These are phyloP conservation scores for Pyrenophora graminea DNA, from an alignment of 2,329 filamentous ascomycete genomes.

Conservation along the genomic window DNA sequence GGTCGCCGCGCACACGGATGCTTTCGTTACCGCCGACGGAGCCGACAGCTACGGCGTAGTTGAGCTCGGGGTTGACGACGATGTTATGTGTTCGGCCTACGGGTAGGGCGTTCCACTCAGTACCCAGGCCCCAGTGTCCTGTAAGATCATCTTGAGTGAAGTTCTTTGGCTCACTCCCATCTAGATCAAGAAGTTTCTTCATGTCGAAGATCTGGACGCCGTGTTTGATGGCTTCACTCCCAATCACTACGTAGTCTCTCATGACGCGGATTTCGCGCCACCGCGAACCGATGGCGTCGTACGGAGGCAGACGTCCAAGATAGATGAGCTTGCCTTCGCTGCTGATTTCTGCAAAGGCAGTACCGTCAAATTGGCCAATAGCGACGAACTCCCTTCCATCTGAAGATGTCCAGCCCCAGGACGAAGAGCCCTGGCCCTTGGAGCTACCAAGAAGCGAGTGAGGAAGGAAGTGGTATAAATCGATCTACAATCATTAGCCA, in stretches of 20 bases:
- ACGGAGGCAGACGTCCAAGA: conserved; percentile 56
- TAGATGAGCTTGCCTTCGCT: conserved; percentile 55
- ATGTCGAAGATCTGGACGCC: conserved; percentile 66
- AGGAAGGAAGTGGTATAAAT: conserved; percentile 59
- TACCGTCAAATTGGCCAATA: conserved; percentile 52
- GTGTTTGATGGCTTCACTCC: conserved; percentile 48
- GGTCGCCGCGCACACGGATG: conserved; percentile 28
- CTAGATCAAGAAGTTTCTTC: conserved; percentile 48
- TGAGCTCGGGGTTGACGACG: conserved; percentile 36
- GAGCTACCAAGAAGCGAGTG: conserved; percentile 57
- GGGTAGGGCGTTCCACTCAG: conserved; percentile 23
- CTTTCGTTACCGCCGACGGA: conserved; percentile 32
- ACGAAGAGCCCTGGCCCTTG: conserved; percentile 46
- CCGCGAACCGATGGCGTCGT: conserved; percentile 47
- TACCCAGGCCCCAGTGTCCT: conserved; percentile 23
- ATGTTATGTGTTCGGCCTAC: conserved; percentile 42
- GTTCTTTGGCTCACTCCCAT: conserved; percentile 28
- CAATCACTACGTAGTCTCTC: conserved; percentile 46
- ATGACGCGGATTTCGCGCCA: conserved; percentile 57
- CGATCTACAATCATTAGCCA: conserved; percentile 43
- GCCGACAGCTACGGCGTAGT: conserved; percentile 37
- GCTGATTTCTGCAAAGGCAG: conserved; percentile 46
- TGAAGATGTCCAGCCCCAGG: conserved; percentile 58
- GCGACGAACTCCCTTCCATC: conserved; percentile 58
- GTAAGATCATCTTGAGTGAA: conserved; percentile 35